These are phyloP conservation scores for Termitomyces sp. DNA, from an alignment of 768 basidiomycete genomes.

Conservation along the genomic window DNA sequence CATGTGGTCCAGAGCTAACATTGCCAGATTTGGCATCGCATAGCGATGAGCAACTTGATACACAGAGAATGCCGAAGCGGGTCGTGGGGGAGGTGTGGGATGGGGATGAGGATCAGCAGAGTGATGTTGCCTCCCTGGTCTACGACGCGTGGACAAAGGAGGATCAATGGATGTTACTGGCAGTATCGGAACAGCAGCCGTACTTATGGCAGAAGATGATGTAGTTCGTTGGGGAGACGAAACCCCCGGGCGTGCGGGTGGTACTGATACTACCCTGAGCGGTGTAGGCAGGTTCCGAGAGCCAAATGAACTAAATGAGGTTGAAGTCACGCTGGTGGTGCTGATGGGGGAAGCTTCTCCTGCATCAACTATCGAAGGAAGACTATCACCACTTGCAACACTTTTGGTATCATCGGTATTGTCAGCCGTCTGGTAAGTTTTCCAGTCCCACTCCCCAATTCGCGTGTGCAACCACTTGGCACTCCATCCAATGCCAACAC, in stretches of 20 bases:
- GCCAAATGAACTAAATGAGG: slow-evolving; percentile 10
- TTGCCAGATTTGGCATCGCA: slow-evolving; percentile 56
- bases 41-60: slow-evolving; percentile 79
- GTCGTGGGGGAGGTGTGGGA: slow-evolving; percentile 53
- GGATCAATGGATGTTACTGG: slow-evolving; percentile 29
- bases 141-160: slow-evolving; percentile 25
- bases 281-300: slow-evolving; percentile 2
- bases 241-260: slow-evolving; percentile 10
- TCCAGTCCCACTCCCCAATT: slow-evolving; percentile 68
- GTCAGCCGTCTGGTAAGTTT: slow-evolving; percentile 43
- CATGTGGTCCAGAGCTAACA: slow-evolving; percentile 67
- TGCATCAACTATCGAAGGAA: slow-evolving; percentile 21
- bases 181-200: slow-evolving; percentile 26
- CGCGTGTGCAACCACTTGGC: slow-evolving; percentile 46
- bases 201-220: slow-evolving; percentile 10
- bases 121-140: slow-evolving; percentile 33
- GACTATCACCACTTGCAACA: slow-evolving; percentile 47
- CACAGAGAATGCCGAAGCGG: slow-evolving; percentile 68
- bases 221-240: slow-evolving; percentile 19
- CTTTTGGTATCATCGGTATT: slow-evolving; percentile 35
- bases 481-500: slow-evolving; percentile 62
- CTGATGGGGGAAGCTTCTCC: slow-evolving; percentile 22
- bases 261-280: slow-evolving; percentile 1
- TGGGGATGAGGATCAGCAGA: slow-evolving; percentile 66
- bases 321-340: slow-evolving; percentile 14